phyloP scores from a whole-genome alignment of 495 filamentous ascomycete genomes.

The Lophiostoma macrostomum region DNA sequence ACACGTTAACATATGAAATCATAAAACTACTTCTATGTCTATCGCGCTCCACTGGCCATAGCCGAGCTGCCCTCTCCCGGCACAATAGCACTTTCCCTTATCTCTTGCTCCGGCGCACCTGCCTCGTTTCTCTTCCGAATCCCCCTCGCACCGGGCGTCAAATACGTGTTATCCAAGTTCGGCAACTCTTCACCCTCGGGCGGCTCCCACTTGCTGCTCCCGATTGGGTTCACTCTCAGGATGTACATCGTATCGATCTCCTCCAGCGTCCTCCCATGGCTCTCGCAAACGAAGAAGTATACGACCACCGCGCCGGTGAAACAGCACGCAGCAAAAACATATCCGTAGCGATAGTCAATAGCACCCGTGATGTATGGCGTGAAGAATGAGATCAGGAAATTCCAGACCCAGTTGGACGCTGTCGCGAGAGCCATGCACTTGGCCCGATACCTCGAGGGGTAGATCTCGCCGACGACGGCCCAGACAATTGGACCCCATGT shows the following conservation, averaged over 20 bases:
- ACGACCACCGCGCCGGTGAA: conserved; percentile 61
- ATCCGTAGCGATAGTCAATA: conserved; percentile 75
- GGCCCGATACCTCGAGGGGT: conserved; percentile 72
- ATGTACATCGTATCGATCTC: conserved; percentile 88
- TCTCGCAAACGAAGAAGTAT: conserved; percentile 78
- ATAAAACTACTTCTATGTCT: too few relatives aligned
- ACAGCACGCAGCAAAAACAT: conserved; percentile 73
- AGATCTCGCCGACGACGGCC: conserved; percentile 77
- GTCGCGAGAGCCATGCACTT: conserved; percentile 74
- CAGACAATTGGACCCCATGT: conserved; percentile 80
- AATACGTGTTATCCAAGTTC: conserved; percentile 19
- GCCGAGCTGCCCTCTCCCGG: too few relatives aligned
- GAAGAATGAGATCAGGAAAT: conserved; percentile 63
- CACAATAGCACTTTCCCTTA: background rate
- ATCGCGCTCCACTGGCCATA: too few relatives aligned
- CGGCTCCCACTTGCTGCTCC: conserved; percentile 55
- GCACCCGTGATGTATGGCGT: conserved; percentile 40
- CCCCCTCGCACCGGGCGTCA: conserved; percentile 20
- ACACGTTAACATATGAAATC: too few relatives aligned
- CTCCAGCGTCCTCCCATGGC: conserved; percentile 64
- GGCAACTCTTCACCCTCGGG: conserved; percentile 17
- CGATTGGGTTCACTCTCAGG: conserved; percentile 61
- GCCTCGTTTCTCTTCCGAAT: conserved; percentile 22
- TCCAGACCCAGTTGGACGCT: conserved; percentile 84
- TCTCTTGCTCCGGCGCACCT: conserved; percentile 2